Conservation (phyloP, 129 eudicot species). For the Lonicera japonica region DNA sequence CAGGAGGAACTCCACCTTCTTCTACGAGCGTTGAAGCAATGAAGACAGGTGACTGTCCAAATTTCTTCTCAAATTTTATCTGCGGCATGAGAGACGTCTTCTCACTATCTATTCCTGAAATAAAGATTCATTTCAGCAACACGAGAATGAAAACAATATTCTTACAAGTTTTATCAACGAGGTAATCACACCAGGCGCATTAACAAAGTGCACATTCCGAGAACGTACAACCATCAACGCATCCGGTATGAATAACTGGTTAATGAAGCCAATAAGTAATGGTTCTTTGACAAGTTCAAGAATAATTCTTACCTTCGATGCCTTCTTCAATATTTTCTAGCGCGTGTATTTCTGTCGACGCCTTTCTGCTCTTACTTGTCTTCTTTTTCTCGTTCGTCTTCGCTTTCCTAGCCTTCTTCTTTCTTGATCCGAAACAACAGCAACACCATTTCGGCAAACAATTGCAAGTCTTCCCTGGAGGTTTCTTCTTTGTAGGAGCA, state of each 20-base stretch:
- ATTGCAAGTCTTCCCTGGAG: conserved; percentile 87
- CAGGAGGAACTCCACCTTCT: conserved; percentile 77
- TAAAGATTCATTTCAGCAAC: neutral
- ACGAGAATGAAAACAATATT: neutral
- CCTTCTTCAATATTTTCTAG: conserved; percentile 96
- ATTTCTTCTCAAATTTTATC: conserved; percentile 86
- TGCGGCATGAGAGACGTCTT: conserved; percentile 89
- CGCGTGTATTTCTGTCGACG: conserved; percentile 70
- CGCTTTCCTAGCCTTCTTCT: conserved; percentile 47
- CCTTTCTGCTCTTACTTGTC: conserved; percentile 54
- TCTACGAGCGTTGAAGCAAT: conserved; percentile 85
- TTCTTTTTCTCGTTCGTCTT: conserved; percentile 39
- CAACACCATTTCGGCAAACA: conserved; percentile 83
- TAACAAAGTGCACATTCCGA: neutral
- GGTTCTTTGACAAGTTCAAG: conserved; percentile 4
- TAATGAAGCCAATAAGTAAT: no score
- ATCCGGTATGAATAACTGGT: no score
- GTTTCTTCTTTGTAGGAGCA: conserved; percentile 75
- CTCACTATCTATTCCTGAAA: conserved; percentile 77
- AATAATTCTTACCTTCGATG: conserved; percentile 57
- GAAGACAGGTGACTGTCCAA: conserved; percentile 87
- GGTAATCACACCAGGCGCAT: no score
- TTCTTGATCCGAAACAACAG: conserved; percentile 52
- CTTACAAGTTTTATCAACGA: no score
- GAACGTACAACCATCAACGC: conserved; percentile 17